Percentiles rank a stretch among this genome's conserved stretches.
phyloP scores from a whole-genome alignment of 2,329 filamentous ascomycete species.

The Plectosphaerella cucumerina region DNA sequence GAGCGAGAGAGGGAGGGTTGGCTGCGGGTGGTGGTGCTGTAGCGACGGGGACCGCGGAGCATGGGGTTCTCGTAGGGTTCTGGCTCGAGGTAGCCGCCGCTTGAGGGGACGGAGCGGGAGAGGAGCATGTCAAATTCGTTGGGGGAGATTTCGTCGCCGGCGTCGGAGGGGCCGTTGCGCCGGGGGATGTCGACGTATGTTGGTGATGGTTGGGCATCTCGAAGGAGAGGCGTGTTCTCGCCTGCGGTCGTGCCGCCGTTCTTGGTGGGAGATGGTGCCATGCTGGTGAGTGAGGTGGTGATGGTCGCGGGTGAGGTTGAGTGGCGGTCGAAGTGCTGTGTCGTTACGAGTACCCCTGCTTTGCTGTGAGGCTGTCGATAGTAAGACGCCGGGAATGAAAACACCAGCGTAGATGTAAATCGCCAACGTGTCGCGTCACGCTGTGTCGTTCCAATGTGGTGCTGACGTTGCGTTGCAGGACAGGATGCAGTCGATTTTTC shows the following conservation, averaged over 20 bases:
- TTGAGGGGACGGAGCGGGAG: slow-evolving; percentile 33
- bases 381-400: too few relatives aligned
- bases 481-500: too few relatives aligned
- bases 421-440: too few relatives aligned
- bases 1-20: too few relatives aligned
- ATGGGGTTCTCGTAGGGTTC: slow-evolving; percentile 35
- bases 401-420: too few relatives aligned
- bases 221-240: background rate
- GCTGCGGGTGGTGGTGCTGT: slow-evolving; percentile 13
- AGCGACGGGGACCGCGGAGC: slow-evolving; percentile 28
- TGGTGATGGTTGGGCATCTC: background rate
- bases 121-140: slow-evolving; percentile 32
- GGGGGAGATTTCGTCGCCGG: slow-evolving; percentile 20
- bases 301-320: background rate
- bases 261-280: too few relatives aligned
- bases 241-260: background rate
- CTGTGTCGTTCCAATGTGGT: too few relatives aligned
- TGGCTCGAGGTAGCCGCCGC: slow-evolving; percentile 32
- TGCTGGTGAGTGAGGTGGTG: background rate
- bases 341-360: too few relatives aligned
- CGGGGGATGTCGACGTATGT: background rate
- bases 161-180: background rate
- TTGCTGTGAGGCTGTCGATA: too few relatives aligned
- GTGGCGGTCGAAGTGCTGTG: too few relatives aligned
- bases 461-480: too few relatives aligned